Percentiles rank a stretch among this genome's conserved stretches.
Conservation (phyloP, 2,329 filamentous ascomycete genomes). For the Sclerotinia spermophila region DNA sequence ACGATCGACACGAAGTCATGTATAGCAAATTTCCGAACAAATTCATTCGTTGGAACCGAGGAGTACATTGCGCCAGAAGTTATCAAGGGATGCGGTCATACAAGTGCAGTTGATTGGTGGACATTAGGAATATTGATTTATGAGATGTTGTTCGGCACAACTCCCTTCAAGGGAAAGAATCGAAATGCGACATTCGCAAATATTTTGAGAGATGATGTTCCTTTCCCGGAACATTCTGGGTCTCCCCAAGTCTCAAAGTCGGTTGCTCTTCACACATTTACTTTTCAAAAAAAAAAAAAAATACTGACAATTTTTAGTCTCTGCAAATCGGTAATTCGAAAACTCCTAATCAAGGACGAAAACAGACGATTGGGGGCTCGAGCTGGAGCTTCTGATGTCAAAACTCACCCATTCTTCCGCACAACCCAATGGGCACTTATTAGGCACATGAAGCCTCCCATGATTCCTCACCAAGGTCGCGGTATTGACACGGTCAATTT, state of each 20-base stretch:
- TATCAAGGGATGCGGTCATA: slow-evolving; percentile 97
- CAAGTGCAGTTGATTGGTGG: slow-evolving; percentile 99
- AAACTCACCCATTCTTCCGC: slow-evolving; percentile 92
- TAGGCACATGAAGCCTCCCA: slow-evolving; percentile 95
- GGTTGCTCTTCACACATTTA: slow-evolving; percentile 40
- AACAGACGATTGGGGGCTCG: slow-evolving; percentile 88
- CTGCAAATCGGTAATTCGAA: slow-evolving; percentile 94
- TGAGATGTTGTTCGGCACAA: slow-evolving; percentile 98
- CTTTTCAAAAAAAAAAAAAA: neutral
- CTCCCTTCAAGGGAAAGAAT: slow-evolving; percentile 99
- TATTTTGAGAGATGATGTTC: slow-evolving; percentile 91
- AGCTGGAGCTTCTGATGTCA: slow-evolving; percentile 94
- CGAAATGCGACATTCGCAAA: slow-evolving; percentile 97
- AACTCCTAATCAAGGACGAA: slow-evolving; percentile 97
- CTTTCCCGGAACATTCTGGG: slow-evolving; percentile 86
- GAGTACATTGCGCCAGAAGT: slow-evolving; percentile 99
- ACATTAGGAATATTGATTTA: slow-evolving; percentile 95
- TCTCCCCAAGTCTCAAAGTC: slow-evolving; percentile 88
- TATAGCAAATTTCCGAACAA: slow-evolving; percentile 96
- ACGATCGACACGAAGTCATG: slow-evolving; percentile 99
- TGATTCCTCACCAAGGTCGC: slow-evolving; percentile 85
- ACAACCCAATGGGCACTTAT: slow-evolving; percentile 95
- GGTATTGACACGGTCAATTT: slow-evolving; percentile 96
- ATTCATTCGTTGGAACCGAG: slow-evolving; percentile 97
- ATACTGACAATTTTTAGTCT: slow-evolving; percentile 55